These are phyloP conservation scores for Penicillium angulare DNA, from an alignment of 495 filamentous ascomycete species.

Conservation along the genomic window DNA sequence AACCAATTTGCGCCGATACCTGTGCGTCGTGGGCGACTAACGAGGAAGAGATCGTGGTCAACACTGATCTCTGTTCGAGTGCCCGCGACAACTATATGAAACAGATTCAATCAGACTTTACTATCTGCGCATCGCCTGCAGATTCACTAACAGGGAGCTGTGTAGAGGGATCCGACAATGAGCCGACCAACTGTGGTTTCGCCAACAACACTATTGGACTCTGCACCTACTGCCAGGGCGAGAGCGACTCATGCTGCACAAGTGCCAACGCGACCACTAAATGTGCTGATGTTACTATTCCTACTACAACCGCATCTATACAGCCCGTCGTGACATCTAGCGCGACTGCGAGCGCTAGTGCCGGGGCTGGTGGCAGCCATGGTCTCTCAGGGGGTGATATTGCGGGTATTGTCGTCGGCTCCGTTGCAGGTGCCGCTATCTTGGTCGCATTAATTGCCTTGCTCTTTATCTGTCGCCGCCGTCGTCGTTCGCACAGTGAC, in stretches of 20 bases:
- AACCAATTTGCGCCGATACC: constrained; percentile 84
- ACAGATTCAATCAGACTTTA: constrained; percentile 90
- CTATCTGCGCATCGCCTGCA: constrained; percentile 78
- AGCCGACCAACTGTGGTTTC: constrained; percentile 87
- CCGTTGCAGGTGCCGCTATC: constrained; percentile 68
- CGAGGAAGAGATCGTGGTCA: constrained; percentile 79
- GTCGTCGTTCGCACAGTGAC: constrained; percentile 58
- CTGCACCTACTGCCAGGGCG: constrained; percentile 80
- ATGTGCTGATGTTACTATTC: constrained; percentile 73
- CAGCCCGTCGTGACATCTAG: constrained; percentile 58
- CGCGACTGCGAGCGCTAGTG: constrained; percentile 37
- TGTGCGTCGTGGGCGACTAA: constrained; percentile 83
- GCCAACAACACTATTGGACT: constrained; percentile 76
- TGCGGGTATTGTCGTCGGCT: constrained; percentile 86
- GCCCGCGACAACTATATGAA: constrained; percentile 60
- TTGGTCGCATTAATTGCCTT: constrained; percentile 61
- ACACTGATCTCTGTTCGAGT: constrained; percentile 67
- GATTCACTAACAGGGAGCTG: constrained; percentile 73
- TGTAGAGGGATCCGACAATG: constrained; percentile 73
- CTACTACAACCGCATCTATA: constrained; percentile 63
- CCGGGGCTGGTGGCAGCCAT: constrained; percentile 17
- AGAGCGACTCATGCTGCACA: constrained; percentile 92
- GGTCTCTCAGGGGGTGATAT: constrained; percentile 80
- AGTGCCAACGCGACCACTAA: constrained; percentile 68
- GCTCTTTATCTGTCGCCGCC: constrained; percentile 57